These are phyloP conservation scores for Tuber calosporum DNA, from an alignment of 495 filamentous ascomycete genomes.

Conservation along the genomic window DNA sequence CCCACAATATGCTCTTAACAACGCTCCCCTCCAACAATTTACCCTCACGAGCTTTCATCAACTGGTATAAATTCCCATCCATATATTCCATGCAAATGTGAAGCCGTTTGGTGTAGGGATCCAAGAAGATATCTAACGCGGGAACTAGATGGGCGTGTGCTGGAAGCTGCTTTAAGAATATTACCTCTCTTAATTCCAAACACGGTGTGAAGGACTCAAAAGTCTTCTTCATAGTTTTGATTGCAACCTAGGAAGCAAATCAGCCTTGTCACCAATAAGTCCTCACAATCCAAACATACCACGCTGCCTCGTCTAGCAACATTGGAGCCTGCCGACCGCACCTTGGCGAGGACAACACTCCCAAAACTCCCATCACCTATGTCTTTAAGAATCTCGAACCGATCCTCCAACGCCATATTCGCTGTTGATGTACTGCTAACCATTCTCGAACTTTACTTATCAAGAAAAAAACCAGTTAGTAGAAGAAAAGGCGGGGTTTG, in stretches of 20 bases:
- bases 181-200: constrained; percentile 87
- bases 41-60: constrained; percentile 97
- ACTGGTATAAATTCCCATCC: constrained; percentile 97
- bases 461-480: not conserved
- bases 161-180: constrained; percentile 86
- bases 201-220: constrained; percentile 88
- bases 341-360: constrained; percentile 84
- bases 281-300: constrained; percentile 53
- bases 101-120: constrained; percentile 87
- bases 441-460: constrained; percentile 32
- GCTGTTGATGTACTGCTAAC: constrained; percentile 39
- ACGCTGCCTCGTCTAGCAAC: constrained; percentile 86
- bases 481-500: not conserved
- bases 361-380: constrained; percentile 99
- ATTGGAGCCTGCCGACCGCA: constrained; percentile 78
- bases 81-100: constrained; percentile 99
- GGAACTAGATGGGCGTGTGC: constrained; percentile 86
- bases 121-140: constrained; percentile 96
- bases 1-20: constrained; percentile 83
- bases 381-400: constrained; percentile 94
- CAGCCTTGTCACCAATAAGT: constrained; percentile 20
- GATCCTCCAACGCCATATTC: constrained; percentile 51
- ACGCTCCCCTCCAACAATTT: constrained; percentile 81
- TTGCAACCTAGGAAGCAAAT: constrained; percentile 66
- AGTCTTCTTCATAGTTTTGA: constrained; percentile 99